phyloP scores from a whole-genome alignment of 176 grass and related monocot species.

The Coix lacrymajobi region DNA sequence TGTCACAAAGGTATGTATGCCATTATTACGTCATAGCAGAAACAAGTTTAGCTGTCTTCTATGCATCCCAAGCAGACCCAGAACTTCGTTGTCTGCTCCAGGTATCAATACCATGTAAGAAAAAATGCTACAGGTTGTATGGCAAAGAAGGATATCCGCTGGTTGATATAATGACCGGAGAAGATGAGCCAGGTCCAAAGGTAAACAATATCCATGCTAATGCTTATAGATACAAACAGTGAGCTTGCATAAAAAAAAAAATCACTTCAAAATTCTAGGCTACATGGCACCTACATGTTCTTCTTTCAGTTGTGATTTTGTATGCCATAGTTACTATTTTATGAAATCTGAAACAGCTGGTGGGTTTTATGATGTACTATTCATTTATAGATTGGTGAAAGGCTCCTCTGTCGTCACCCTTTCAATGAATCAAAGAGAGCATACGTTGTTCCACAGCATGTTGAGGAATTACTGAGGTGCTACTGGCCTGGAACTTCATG shows the following conservation, averaged over 20 bases:
- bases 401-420: slow-evolving; percentile 90
- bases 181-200: slow-evolving; percentile 79
- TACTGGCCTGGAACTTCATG: slow-evolving; percentile 85
- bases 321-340: neutral
- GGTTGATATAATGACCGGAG: slow-evolving; percentile 92
- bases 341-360: neutral
- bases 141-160: slow-evolving; percentile 76
- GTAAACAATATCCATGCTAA: slow-evolving; percentile 31
- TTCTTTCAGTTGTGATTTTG: neutral
- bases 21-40: slow-evolving; percentile 14
- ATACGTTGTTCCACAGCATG: slow-evolving; percentile 77
- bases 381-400: slow-evolving; percentile 69
- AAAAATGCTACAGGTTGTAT: slow-evolving; percentile 85
- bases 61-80: neutral
- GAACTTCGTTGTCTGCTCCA: slow-evolving; percentile 21
- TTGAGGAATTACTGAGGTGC: slow-evolving; percentile 86
- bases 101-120: slow-evolving; percentile 98
- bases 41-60: neutral
- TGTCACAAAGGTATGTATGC: slow-evolving; percentile 69
- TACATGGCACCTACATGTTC: neutral
- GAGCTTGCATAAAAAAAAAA: neutral
- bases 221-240: neutral
- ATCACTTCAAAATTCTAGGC: slow-evolving; percentile 16
- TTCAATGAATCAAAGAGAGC: slow-evolving; percentile 96
- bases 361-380: slow-evolving; percentile 3